These are phyloP conservation scores for Aureobasidium sp. DNA, from an alignment of 2,329 filamentous ascomycete species.

Conservation along the genomic window DNA sequence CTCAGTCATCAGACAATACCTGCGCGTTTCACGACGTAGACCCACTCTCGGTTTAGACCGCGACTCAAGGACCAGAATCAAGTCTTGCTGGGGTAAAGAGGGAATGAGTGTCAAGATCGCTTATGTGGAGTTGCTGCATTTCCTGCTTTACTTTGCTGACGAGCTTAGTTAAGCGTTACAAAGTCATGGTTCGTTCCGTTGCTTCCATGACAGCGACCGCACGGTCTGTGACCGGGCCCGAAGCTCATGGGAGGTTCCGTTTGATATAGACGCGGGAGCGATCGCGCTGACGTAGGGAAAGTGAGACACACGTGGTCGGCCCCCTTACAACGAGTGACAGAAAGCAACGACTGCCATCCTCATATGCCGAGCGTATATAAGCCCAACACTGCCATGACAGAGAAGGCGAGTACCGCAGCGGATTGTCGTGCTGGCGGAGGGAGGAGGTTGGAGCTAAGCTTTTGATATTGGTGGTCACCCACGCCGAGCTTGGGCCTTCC, in stretches of 20 bases:
- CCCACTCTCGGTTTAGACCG: neutral
- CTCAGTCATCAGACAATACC: slow-evolving; percentile 1
- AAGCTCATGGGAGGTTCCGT: neutral
- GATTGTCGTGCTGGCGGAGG: neutral
- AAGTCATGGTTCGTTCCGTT: neutral
- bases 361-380: neutral
- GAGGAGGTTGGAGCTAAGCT: slow-evolving; percentile 2
- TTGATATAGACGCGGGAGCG: neutral
- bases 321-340: neutral
- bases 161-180: neutral
- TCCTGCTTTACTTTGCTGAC: neutral
- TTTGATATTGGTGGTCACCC: neutral
- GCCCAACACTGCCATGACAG: neutral
- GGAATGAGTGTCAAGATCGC: neutral
- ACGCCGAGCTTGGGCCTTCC: neutral
- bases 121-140: neutral
- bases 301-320: neutral
- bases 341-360: neutral
- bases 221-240: slow-evolving; percentile 3
- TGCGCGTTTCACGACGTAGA: neutral
- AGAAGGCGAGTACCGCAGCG: neutral
- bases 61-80: neutral
- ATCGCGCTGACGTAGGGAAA: neutral
- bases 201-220: neutral
- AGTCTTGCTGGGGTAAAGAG: neutral